phyloP scores from a whole-genome alignment of 2,329 filamentous ascomycete species.

The Myriosclerotinia duriaeana region DNA sequence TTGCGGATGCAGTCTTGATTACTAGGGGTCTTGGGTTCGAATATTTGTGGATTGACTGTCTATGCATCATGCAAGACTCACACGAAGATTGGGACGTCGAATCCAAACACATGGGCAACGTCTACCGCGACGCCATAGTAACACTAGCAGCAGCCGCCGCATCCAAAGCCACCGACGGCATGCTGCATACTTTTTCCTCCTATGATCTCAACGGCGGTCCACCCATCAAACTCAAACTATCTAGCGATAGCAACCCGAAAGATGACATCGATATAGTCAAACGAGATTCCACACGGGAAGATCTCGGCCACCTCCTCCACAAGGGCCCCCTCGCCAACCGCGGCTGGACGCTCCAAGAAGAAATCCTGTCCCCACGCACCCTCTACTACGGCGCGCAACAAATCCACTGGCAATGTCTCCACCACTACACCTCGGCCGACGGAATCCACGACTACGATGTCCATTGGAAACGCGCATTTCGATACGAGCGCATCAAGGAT shows the following conservation, averaged over 20 bases:
- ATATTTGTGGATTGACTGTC: constrained; percentile 22
- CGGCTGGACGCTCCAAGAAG: constrained; percentile 9
- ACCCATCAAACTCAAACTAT: neutral
- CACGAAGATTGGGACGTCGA: constrained; percentile 8
- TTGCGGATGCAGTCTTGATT: constrained; percentile 1
- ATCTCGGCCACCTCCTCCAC: neutral
- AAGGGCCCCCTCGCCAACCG: neutral
- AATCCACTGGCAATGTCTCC: constrained; percentile 10
- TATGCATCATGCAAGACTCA: constrained; percentile 24
- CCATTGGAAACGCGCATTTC: neutral
- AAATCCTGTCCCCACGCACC: neutral
- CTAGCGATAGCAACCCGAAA: neutral
- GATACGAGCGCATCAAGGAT: neutral
- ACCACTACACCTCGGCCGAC: neutral
- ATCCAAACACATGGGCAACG: constrained; percentile 12
- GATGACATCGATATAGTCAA: neutral
- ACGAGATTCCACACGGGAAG: neutral
- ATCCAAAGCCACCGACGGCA: neutral
- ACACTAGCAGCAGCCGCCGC: neutral
- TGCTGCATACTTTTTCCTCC: neutral
- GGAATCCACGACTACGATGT: neutral
- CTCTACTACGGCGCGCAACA: neutral
- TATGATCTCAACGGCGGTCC: neutral
- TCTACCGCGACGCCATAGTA: constrained; percentile 13
- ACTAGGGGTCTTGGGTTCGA: neutral